Conservation (phyloP, 1,284 basidiomycete species). For the Ceratobasidium sp. region DNA sequence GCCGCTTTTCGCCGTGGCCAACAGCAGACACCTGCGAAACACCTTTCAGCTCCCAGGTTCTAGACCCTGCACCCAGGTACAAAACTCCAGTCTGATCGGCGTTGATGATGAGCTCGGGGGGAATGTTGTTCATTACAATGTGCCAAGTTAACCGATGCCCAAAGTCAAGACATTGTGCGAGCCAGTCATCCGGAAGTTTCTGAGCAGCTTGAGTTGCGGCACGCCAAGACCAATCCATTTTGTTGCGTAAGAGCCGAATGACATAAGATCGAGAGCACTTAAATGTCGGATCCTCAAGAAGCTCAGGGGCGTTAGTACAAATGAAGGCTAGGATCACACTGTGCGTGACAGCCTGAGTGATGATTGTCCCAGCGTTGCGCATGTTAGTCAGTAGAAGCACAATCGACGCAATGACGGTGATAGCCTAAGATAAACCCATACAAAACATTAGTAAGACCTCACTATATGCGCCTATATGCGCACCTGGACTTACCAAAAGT, state of each 20-base stretch:
- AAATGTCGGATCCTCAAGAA: neutral
- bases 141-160: conserved; percentile 12
- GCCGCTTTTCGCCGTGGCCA: conserved; percentile 19
- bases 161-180: conserved; percentile 14
- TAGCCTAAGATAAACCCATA: too few relatives aligned
- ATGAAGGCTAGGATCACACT: neutral
- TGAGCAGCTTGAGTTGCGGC: conserved; percentile 39
- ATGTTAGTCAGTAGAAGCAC: neutral
- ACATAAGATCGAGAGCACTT: conserved; percentile 17
- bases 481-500: neutral
- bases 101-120: conserved; percentile 15
- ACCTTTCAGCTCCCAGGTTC: conserved; percentile 13
- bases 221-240: conserved; percentile 30
- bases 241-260: neutral
- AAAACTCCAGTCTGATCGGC: conserved; percentile 6
- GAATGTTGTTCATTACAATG: neutral
- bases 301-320: neutral
- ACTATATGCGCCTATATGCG: neutral
- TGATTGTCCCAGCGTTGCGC: neutral
- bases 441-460: too few relatives aligned
- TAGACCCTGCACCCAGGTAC: neutral
- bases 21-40: neutral
- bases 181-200: conserved; percentile 37
- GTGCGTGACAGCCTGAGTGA: neutral
- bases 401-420: neutral